These are phyloP conservation scores for Populus simonii DNA, from an alignment of 345 rosid species.

Conservation along the genomic window DNA sequence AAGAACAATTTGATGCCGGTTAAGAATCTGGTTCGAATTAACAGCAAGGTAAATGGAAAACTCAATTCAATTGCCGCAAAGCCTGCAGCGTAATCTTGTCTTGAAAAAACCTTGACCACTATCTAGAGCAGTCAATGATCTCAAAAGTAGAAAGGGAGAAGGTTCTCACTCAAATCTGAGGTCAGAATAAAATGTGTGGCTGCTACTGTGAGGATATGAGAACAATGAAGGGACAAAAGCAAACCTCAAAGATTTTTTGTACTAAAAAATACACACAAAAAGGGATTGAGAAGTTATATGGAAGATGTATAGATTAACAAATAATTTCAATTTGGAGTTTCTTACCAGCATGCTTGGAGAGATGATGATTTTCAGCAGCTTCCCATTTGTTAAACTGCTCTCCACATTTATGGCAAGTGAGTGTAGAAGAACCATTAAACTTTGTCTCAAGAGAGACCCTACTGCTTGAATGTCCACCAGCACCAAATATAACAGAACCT, in stretches of 20 bases:
- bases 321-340: neutral
- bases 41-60: neutral
- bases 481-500: conserved; percentile 25
- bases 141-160: neutral
- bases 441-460: conserved; percentile 64
- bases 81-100: neutral
- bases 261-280: neutral
- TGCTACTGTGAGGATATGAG: conserved; percentile 12
- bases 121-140: neutral
- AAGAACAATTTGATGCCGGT: neutral
- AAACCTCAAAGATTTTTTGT: conserved; percentile 4
- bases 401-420: conserved; percentile 96
- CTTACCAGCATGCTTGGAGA: conserved; percentile 95
- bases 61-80: neutral
- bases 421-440: conserved; percentile 46
- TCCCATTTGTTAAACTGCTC: conserved; percentile 88
- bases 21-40: neutral
- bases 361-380: conserved; percentile 96
- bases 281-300: neutral
- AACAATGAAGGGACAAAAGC: conserved; percentile 12
- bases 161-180: conserved; percentile 5
- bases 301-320: neutral
- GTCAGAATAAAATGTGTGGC: conserved; percentile 11
- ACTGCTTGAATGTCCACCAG: conserved; percentile 41
- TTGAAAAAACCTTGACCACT: neutral